A percentile compares a stretch with the other conserved stretches of the same genome.
Conservation (phyloP, 2,329 filamentous ascomycete species). For the Colletotrichum incanum region DNA sequence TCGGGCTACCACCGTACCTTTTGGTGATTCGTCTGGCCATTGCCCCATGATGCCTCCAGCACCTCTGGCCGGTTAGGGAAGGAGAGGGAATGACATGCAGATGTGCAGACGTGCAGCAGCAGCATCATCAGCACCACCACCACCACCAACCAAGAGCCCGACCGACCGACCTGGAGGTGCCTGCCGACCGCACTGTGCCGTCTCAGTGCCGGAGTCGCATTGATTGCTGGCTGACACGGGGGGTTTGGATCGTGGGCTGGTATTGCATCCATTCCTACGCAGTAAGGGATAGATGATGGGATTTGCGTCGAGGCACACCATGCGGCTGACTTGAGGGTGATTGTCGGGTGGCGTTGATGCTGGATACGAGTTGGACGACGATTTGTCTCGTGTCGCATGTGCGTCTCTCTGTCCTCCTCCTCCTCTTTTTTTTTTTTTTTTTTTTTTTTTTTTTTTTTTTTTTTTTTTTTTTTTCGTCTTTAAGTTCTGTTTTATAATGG, state of each 20-base stretch:
- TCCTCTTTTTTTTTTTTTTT: too few relatives aligned
- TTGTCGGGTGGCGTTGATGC: neutral
- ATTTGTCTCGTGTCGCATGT: too few relatives aligned
- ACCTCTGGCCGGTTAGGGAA: constrained; percentile 29
- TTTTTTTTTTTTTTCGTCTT: too few relatives aligned
- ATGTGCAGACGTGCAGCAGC: neutral
- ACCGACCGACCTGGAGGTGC: neutral
- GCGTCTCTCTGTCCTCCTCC: too few relatives aligned
- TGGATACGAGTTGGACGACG: neutral
- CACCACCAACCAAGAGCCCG: neutral
- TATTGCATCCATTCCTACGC: neutral
- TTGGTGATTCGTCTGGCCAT: constrained; percentile 3
- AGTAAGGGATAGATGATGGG: neutral
- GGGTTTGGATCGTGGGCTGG: neutral
- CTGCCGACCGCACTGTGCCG: constrained; percentile 4
- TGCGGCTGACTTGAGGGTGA: neutral
- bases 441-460: too few relatives aligned
- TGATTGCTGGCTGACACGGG: neutral
- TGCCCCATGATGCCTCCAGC: neutral
- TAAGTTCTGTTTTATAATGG: too few relatives aligned
- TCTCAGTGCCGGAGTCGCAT: constrained; percentile 12
- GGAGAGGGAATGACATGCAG: constrained; percentile 9
- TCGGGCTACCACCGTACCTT: neutral
- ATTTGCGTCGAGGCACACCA: neutral
- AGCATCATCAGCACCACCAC: too few relatives aligned